A percentile compares a stretch with the other conserved stretches of the same genome.
Evolutionary conservation across 257 asterid genomes (phyloP).

Genomic region (Buddleja alternifolia): DNA sequence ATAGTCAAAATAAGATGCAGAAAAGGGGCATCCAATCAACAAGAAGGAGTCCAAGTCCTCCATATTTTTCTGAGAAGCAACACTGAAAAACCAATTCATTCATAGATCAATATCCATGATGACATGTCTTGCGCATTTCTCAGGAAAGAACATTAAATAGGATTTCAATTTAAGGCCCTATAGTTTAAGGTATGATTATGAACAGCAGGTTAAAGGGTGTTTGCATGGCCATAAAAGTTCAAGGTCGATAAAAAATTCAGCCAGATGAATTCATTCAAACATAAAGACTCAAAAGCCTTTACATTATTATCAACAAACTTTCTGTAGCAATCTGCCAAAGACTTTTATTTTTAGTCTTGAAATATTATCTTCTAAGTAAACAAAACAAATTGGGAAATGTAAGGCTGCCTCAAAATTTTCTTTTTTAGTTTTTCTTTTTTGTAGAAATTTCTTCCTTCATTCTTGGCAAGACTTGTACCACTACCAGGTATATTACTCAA

Average conservation of each 20-base stretch:
- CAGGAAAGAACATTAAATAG: not conserved
- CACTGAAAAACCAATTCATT: not conserved
- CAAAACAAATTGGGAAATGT: too few species aligned
- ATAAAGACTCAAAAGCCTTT: not conserved
- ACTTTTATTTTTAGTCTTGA: not conserved
- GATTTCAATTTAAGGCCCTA: slow-evolving; percentile 2
- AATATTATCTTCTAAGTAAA: too few species aligned
- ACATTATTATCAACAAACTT: not conserved
- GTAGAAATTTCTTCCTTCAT: too few species aligned
- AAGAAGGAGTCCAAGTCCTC: not conserved
- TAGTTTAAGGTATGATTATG: not conserved
- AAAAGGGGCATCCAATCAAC: slow-evolving; percentile 1
- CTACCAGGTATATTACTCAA: too few species aligned
- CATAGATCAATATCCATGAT: not conserved
- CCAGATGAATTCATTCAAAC: slow-evolving; percentile 6
- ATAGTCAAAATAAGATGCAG: not conserved
- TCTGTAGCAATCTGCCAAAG: not conserved
- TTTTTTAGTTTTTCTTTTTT: too few species aligned
- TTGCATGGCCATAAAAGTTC: too few species aligned
- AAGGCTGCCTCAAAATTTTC: too few species aligned
- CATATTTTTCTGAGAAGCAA: not conserved
- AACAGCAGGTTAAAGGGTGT: not conserved
- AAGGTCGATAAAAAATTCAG: not conserved
- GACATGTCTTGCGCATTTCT: not conserved
- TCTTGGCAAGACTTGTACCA: too few species aligned